Conservation (phyloP, 2,329 filamentous ascomycete genomes). For the Hirsutella rhossiliensis region DNA sequence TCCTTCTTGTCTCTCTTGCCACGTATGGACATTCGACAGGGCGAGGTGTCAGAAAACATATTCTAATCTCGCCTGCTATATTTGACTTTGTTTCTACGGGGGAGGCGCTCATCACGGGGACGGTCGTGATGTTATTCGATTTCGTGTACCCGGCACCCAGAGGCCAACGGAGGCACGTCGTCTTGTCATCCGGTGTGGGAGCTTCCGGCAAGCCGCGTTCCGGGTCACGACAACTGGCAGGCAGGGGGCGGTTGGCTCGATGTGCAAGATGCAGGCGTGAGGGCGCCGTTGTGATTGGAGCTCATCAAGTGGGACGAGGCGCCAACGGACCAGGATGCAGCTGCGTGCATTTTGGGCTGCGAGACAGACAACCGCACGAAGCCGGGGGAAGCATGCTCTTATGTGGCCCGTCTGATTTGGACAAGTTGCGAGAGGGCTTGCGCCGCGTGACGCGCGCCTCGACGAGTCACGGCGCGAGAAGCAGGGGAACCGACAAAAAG, state of each 20-base stretch:
- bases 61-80: too few relatives aligned
- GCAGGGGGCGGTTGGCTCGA: not conserved
- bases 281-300: not conserved
- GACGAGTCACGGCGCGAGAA: not conserved
- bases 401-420: not conserved
- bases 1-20: too few relatives aligned
- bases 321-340: not conserved
- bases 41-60: too few relatives aligned
- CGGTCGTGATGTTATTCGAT: too few relatives aligned
- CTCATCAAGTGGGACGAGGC: constrained; percentile 2
- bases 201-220: not conserved
- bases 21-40: too few relatives aligned
- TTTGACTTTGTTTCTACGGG: too few relatives aligned
- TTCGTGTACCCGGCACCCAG: too few relatives aligned
- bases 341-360: not conserved
- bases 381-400: not conserved
- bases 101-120: too few relatives aligned
- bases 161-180: too few relatives aligned
- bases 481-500: not conserved
- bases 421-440: not conserved
- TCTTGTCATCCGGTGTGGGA: not conserved
- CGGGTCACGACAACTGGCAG: not conserved
- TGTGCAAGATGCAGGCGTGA: not conserved
- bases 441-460: not conserved
- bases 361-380: not conserved